Percentiles rank a stretch among this genome's conserved stretches.
phyloP scores from a whole-genome alignment of 192 early-diverging fungal genomes.

The Coemansia sp. region DNA sequence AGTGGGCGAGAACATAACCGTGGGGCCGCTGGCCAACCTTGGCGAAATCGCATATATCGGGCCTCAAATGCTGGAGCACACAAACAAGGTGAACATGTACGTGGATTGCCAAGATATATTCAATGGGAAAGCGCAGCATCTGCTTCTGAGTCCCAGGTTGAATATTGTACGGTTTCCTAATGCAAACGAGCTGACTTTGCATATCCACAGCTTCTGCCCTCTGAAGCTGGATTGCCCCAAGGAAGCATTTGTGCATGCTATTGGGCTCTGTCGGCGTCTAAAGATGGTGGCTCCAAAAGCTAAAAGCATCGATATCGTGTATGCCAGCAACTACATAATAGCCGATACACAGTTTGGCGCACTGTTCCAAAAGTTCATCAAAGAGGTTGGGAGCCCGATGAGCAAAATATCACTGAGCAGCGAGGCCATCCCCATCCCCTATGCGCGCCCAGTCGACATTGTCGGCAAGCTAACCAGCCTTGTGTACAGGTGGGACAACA shows the following conservation, averaged over 20 bases:
- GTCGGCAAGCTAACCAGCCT: neutral
- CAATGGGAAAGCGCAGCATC: constrained; percentile 6
- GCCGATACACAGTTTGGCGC: constrained; percentile 8
- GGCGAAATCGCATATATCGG: neutral
- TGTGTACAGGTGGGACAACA: constrained; percentile 7
- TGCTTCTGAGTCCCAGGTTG: constrained; percentile 5
- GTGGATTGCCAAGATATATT: constrained; percentile 7
- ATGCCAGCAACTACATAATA: constrained; percentile 11
- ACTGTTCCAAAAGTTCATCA: constrained; percentile 11
- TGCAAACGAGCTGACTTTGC: neutral
- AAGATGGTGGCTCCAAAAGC: neutral
- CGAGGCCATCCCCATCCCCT: neutral
- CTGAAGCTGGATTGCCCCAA: constrained; percentile 7
- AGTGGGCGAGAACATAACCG: neutral
- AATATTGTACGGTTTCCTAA: neutral
- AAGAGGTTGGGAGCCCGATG: neutral
- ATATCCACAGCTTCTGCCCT: constrained; percentile 1
- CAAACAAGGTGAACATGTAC: neutral
- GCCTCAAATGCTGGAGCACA: neutral
- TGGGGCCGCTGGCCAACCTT: neutral
- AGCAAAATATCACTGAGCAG: neutral
- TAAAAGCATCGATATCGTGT: neutral
- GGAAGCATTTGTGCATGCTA: constrained; percentile 11
- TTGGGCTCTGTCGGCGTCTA: constrained; percentile 4
- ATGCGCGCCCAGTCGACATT: constrained; percentile 1